Evolutionary conservation across 192 early-diverging fungal genomes (phyloP).

Genomic region (Linderina pennispora): DNA sequence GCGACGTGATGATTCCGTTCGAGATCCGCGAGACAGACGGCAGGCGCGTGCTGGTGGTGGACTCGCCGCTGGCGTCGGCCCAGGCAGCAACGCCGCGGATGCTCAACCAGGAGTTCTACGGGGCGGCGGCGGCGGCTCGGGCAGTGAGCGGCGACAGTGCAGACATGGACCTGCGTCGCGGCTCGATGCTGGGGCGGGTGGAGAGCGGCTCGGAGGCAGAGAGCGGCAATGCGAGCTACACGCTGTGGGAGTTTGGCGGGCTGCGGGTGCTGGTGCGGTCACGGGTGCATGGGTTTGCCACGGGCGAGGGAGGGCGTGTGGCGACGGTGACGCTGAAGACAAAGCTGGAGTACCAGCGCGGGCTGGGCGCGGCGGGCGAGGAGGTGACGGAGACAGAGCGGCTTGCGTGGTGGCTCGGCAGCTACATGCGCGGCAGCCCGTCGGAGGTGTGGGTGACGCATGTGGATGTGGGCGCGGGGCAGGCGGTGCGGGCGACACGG

Average conservation of each 20-base stretch:
- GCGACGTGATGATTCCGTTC: slow-evolving; percentile 28
- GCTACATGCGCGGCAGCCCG: slow-evolving; percentile 36
- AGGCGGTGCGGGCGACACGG: slow-evolving; percentile 5
- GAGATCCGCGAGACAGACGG: slow-evolving; percentile 1
- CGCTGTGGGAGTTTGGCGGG: slow-evolving; percentile 40
- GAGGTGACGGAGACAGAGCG: slow-evolving; percentile 30
- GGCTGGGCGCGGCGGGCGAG: slow-evolving; percentile 7
- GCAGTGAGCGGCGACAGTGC: no score
- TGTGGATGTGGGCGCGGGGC: slow-evolving; percentile 6
- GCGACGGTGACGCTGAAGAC: slow-evolving; percentile 26
- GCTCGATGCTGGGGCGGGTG: not conserved
- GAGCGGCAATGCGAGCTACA: slow-evolving; percentile 26
- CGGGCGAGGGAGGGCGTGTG: not conserved
- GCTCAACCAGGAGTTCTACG: slow-evolving; percentile 24
- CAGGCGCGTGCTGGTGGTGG: slow-evolving; percentile 16
- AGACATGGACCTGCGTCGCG: slow-evolving; percentile 14
- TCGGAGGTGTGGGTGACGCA: slow-evolving; percentile 41
- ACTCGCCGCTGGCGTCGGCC: slow-evolving; percentile 15
- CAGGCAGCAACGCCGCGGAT: slow-evolving; percentile 21
- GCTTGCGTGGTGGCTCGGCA: slow-evolving; percentile 35
- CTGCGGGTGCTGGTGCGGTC: slow-evolving; percentile 32
- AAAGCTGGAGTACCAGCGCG: slow-evolving; percentile 29
- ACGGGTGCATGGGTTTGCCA: slow-evolving; percentile 25
- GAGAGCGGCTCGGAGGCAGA: not conserved
- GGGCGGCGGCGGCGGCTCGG: slow-evolving; percentile 5